These are phyloP conservation scores for Pseudogymnoascus sp. DNA, from an alignment of 2,329 filamentous ascomycete species.

Conservation along the genomic window DNA sequence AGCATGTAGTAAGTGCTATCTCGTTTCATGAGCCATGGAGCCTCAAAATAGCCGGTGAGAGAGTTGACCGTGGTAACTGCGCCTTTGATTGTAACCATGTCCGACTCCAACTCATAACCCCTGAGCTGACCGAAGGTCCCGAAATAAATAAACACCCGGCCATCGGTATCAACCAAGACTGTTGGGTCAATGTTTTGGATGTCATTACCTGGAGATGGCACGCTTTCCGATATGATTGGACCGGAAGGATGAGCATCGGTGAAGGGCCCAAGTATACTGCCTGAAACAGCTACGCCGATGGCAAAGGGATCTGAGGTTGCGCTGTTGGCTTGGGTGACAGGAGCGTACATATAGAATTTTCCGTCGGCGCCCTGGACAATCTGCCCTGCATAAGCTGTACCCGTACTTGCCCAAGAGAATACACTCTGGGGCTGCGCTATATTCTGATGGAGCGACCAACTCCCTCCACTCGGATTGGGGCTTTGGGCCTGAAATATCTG, in stretches of 20 bases:
- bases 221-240: constrained; percentile 32
- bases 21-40: constrained; percentile 33
- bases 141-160: constrained; percentile 33
- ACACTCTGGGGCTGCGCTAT: constrained; percentile 28
- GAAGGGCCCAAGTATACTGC: constrained; percentile 31
- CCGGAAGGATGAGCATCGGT: constrained; percentile 30
- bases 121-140: constrained; percentile 32
- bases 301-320: constrained; percentile 30
- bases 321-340: constrained; percentile 26
- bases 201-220: constrained; percentile 27
- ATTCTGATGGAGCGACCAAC: constrained; percentile 30
- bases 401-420: constrained; percentile 31
- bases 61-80: constrained; percentile 20
- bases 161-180: constrained; percentile 32
- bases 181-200: constrained; percentile 37
- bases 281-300: constrained; percentile 33
- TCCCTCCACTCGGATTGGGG: constrained; percentile 26
- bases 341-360: constrained; percentile 33
- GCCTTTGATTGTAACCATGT: constrained; percentile 32
- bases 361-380: constrained; percentile 30
- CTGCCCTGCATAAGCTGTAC: constrained; percentile 32
- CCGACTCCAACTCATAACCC: constrained; percentile 29
- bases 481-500: constrained; percentile 28
- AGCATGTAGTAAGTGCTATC: constrained; percentile 33
- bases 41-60: constrained; percentile 33